phyloP scores from a whole-genome alignment of 2,329 filamentous ascomycete species.

The Huntiella decipiens region DNA sequence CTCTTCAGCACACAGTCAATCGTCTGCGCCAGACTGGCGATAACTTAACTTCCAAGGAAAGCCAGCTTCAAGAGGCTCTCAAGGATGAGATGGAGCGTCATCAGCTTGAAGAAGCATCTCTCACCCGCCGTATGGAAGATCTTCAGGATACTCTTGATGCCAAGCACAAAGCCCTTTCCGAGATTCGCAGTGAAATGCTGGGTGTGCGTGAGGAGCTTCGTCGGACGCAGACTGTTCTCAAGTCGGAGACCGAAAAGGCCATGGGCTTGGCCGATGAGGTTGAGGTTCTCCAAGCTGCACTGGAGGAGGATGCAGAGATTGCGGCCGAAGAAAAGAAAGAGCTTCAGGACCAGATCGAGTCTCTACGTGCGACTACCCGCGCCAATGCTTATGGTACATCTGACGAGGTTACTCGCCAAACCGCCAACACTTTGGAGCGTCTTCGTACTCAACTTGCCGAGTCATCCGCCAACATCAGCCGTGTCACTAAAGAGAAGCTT shows the following conservation, averaged over 20 bases:
- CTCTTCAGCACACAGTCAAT: slow-evolving; percentile 52
- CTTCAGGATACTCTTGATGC: slow-evolving; percentile 52
- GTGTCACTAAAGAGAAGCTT: slow-evolving; percentile 40
- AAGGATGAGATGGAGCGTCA: slow-evolving; percentile 56
- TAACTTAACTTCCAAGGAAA: slow-evolving; percentile 47
- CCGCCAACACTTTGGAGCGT: slow-evolving; percentile 21
- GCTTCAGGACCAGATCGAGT: slow-evolving; percentile 16
- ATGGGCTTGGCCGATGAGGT: slow-evolving; percentile 56
- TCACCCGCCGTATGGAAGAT: slow-evolving; percentile 56
- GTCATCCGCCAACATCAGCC: slow-evolving; percentile 36
- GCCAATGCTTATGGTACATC: slow-evolving; percentile 14
- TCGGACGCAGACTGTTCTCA: slow-evolving; percentile 44
- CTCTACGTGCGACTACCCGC: slow-evolving; percentile 12
- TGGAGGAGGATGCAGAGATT: slow-evolving; percentile 46
- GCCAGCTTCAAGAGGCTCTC: slow-evolving; percentile 46
- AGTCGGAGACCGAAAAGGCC: slow-evolving; percentile 43
- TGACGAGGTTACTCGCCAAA: slow-evolving; percentile 11
- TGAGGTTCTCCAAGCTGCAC: slow-evolving; percentile 47
- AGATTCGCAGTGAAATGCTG: slow-evolving; percentile 46
- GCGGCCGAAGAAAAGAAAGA: slow-evolving; percentile 20
- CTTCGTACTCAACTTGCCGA: slow-evolving; percentile 39
- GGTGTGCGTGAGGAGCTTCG: slow-evolving; percentile 49
- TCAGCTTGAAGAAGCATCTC: slow-evolving; percentile 47
- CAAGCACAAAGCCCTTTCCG: slow-evolving; percentile 45
- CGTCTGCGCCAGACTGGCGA: slow-evolving; percentile 50